phyloP scores from a whole-genome alignment of 768 basidiomycete genomes.

The Ephemerocybe angulata region DNA sequence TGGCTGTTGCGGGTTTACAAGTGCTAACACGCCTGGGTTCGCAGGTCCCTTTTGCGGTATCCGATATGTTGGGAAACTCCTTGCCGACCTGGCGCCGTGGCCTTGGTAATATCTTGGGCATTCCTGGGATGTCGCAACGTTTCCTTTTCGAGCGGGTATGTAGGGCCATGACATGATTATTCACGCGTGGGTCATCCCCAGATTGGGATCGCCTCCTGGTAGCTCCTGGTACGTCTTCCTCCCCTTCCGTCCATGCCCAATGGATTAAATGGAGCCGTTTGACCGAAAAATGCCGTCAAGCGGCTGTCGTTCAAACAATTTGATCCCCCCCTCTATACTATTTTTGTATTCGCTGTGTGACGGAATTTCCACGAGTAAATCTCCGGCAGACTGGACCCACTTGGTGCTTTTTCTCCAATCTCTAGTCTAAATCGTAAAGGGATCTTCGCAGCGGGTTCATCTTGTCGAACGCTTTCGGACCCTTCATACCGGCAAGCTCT shows the following conservation, averaged over 20 bases:
- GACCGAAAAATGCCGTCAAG: slow-evolving; percentile 13
- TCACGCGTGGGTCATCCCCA: slow-evolving; percentile 8
- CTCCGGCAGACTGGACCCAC: slow-evolving; percentile 9
- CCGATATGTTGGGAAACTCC: slow-evolving; percentile 2
- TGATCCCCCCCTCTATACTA: slow-evolving; percentile 9
- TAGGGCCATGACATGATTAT: slow-evolving; percentile 4
- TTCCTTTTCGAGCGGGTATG: slow-evolving; percentile 9
- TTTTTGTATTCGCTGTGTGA: slow-evolving; percentile 9
- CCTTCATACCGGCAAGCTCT: slow-evolving; percentile 9
- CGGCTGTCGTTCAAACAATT: slow-evolving; percentile 6
- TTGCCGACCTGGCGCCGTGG: slow-evolving; percentile 4
- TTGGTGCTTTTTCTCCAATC: slow-evolving; percentile 7
- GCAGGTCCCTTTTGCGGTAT: slow-evolving; percentile 2
- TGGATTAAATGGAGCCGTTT: slow-evolving; percentile 10
- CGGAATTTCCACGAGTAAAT: slow-evolving; percentile 15
- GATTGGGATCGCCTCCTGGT: slow-evolving; percentile 2
- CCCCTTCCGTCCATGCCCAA: slow-evolving; percentile 3
- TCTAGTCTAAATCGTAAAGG: slow-evolving; percentile 11
- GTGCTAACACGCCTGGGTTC: slow-evolving; percentile 4
- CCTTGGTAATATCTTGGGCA: slow-evolving; percentile 5
- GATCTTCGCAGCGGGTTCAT: slow-evolving; percentile 10
- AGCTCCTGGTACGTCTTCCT: not conserved
- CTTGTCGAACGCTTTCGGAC: slow-evolving; percentile 8
- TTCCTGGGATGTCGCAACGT: not conserved
- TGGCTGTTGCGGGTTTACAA: not conserved